A percentile compares a stretch with the other conserved stretches of the same genome.
These are phyloP conservation scores for Nicotiana obtusifolia DNA, from an alignment of 257 asterid genomes.

Conservation along the genomic window DNA sequence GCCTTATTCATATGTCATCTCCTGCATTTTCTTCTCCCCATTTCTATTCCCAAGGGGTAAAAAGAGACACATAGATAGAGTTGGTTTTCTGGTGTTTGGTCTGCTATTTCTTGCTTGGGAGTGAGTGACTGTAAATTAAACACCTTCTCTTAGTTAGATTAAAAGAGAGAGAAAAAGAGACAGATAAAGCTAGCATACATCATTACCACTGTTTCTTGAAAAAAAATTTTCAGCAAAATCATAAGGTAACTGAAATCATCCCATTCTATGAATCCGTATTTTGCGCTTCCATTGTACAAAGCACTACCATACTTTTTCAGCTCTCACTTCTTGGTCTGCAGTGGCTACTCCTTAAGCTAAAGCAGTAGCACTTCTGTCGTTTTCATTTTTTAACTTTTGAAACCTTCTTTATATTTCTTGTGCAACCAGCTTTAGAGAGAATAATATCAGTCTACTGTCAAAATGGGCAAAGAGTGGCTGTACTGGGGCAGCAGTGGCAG, in stretches of 20 bases:
- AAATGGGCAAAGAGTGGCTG: conserved; percentile 85
- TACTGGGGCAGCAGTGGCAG: conserved; percentile 43
- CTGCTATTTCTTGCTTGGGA: conserved; percentile 42
- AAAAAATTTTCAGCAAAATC: neutral
- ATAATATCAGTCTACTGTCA: neutral
- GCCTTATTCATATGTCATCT: conserved; percentile 36
- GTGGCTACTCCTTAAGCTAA: neutral
- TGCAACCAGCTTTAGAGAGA: neutral
- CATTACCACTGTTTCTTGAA: neutral
- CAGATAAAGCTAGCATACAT: neutral
- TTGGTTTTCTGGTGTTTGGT: conserved; percentile 8
- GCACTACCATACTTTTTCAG: neutral
- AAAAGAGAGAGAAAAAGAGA: neutral
- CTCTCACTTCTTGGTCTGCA: neutral
- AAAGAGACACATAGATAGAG: conserved; percentile 1
- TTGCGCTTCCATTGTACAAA: conserved; percentile 10
- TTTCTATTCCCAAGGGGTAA: conserved; percentile 34
- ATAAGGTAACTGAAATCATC: conserved; percentile 7
- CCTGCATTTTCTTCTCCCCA: conserved; percentile 9
- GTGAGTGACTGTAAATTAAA: conserved; percentile 43
- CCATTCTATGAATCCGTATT: conserved; percentile 22
- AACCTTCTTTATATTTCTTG: neutral
- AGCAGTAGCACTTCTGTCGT: conserved; percentile 22
- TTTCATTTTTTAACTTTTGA: conserved; percentile 25
- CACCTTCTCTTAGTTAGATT: conserved; percentile 13